Evolutionary conservation across 371 early-diverging fungal genomes (phyloP).

Genomic region (Mucor piriformis): DNA sequence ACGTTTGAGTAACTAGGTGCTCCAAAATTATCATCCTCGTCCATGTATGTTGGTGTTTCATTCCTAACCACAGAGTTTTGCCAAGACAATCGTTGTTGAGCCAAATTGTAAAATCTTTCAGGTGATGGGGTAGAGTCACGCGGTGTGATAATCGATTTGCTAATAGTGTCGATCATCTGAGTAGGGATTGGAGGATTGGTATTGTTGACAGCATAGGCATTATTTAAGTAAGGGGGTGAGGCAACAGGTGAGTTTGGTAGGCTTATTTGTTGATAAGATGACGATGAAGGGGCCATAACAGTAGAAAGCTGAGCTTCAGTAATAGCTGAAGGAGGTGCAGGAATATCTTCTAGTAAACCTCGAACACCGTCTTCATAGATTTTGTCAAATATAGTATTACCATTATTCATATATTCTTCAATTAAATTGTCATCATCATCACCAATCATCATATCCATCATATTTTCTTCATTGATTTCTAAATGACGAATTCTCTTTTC

Average conservation of each 20-base stretch:
- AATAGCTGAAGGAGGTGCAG: conserved; percentile 8
- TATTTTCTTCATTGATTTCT: conserved; percentile 25
- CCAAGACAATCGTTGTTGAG: conserved; percentile 43
- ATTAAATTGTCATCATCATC: conserved; percentile 29
- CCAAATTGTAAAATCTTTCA: conserved; percentile 49
- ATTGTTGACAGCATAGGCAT: background rate
- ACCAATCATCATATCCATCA: background rate
- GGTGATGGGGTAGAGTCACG: conserved; percentile 49
- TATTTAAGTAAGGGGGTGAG: conserved; percentile 14
- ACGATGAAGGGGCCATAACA: background rate
- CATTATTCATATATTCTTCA: conserved; percentile 49
- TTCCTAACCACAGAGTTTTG: conserved; percentile 24
- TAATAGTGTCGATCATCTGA: conserved; percentile 2
- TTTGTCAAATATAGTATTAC: conserved; percentile 59
- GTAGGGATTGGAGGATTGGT: background rate
- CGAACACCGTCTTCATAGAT: conserved; percentile 62
- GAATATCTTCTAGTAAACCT: conserved; percentile 31
- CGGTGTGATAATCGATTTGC: background rate
- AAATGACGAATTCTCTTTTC: conserved; percentile 73
- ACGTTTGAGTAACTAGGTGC: no score
- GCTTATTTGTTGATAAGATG: conserved; percentile 8
- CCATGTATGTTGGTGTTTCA: conserved; percentile 28
- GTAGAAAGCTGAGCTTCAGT: background rate
- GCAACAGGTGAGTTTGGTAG: conserved; percentile 24
- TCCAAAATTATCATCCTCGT: conserved; percentile 9